A percentile compares a stretch with the other conserved stretches of the same genome.
phyloP scores from a whole-genome alignment of 164 flowering plant species.

The Stephania cephalantha region DNA sequence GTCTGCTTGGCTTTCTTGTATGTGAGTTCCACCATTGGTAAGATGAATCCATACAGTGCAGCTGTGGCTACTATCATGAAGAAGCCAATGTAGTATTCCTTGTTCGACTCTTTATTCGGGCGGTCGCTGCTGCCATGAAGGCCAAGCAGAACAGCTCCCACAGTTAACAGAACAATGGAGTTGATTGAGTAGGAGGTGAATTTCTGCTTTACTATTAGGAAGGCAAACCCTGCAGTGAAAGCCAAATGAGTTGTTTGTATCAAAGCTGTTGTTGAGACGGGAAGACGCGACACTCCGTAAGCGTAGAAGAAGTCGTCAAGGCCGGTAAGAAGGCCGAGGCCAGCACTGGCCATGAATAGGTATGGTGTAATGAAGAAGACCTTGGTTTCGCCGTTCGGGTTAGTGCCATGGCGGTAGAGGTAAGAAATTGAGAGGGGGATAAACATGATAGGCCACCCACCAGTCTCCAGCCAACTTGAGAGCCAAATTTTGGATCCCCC shows the following conservation, averaged over 20 bases:
- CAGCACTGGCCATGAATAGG: slow-evolving; percentile 25
- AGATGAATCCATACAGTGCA: slow-evolving; percentile 30
- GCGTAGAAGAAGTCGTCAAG: slow-evolving; percentile 46
- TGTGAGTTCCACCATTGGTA: slow-evolving; percentile 43
- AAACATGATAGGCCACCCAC: slow-evolving; percentile 44
- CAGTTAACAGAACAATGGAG: slow-evolving; percentile 35
- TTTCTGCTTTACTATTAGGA: slow-evolving; percentile 41
- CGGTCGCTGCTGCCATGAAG: slow-evolving; percentile 34
- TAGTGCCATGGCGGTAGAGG: slow-evolving; percentile 4
- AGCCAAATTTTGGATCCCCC: slow-evolving; percentile 42
- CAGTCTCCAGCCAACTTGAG: slow-evolving; percentile 48
- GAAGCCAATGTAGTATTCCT: slow-evolving; percentile 35
- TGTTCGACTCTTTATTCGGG: slow-evolving; percentile 23
- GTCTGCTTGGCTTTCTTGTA: slow-evolving; percentile 13
- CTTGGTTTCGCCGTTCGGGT: background rate
- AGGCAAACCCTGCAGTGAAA: slow-evolving; percentile 53
- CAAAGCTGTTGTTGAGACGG: slow-evolving; percentile 46
- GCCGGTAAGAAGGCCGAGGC: slow-evolving; percentile 45
- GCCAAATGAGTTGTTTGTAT: slow-evolving; percentile 46
- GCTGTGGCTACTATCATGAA: slow-evolving; percentile 41
- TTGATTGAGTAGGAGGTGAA: slow-evolving; percentile 45
- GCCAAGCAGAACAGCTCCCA: slow-evolving; percentile 43
- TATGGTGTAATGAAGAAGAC: slow-evolving; percentile 19
- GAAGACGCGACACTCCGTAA: slow-evolving; percentile 38
- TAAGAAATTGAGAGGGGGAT: slow-evolving; percentile 28